Evolutionary conservation across 2,329 filamentous ascomycete species (phyloP), one percentile per base, ranked within the genome.

Genomic region (Aspergillus quadrilineatus): DNA sequence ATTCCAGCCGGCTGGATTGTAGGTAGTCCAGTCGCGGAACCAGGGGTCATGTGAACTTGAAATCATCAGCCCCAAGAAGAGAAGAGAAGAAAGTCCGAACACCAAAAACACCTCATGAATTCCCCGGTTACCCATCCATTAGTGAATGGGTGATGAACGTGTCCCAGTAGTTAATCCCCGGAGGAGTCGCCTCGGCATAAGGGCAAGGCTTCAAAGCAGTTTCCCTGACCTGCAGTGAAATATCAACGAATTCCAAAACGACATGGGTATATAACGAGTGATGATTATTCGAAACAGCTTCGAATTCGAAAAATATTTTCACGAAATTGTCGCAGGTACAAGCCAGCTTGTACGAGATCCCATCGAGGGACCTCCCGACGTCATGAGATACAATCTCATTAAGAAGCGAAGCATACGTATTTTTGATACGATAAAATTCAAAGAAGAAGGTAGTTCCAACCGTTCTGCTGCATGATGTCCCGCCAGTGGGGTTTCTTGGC

Each of bases 371-470:
- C 50, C 14, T 45, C 44, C 50, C 37, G 56, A 54, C 41, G 46
- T 32, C 14, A 58, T 59, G 57, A 60, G 60, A 63, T 47, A 39
- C 56, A 56, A 60, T 58, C 58, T 47, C 56, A 59, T 52, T n/a
- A 15, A 50, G 49, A 45, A 55, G 55, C 12, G 46, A 45, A 55
- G 55, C 12, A 34, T 54, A 57, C n/a, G 42, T 50, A 32, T 28
- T 32, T 14, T 43, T 43, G n/a, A 42, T 22, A 42, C 39, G 34
- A 29, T 36, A 9, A 17, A 26, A 39, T 43, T 79, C 78, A 96
- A 77, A 97, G 92, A 74, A 97, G 84, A 74, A 97, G 82, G 78
- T 91, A 94, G 73, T 96, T 90, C 92, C 91, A 96, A 66, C 86
- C 86, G 79, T 93, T 94, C 78, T 88, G 85, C 77, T 85, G 85